These are phyloP conservation scores for Coniochaeta sp. DNA, from an alignment of 2,329 filamentous ascomycete species.

Conservation along the genomic window DNA sequence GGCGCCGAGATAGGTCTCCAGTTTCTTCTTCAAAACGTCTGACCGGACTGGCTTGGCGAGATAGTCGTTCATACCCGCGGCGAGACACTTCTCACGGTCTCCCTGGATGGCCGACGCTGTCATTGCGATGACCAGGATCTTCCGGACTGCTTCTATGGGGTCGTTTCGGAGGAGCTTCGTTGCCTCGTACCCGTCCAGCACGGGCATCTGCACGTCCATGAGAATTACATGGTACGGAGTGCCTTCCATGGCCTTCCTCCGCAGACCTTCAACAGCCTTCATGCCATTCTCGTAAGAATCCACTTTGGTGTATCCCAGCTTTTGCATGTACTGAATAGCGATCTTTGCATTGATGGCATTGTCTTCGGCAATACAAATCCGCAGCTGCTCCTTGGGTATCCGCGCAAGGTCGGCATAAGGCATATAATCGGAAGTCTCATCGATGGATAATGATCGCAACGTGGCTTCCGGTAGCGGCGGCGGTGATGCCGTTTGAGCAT, in stretches of 20 bases:
- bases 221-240: slow-evolving; percentile 82
- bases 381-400: slow-evolving; percentile 69
- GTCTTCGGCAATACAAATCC: slow-evolving; percentile 91
- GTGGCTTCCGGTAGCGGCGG: slow-evolving; percentile 5
- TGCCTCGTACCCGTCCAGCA: slow-evolving; percentile 87
- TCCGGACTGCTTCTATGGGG: slow-evolving; percentile 65
- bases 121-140: slow-evolving; percentile 93
- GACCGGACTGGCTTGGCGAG: slow-evolving; percentile 91
- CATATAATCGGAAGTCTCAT: slow-evolving; percentile 30
- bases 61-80: slow-evolving; percentile 96
- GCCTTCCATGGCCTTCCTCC: slow-evolving; percentile 61
- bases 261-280: slow-evolving; percentile 81
- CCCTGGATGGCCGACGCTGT: slow-evolving; percentile 92
- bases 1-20: slow-evolving; percentile 50
- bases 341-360: slow-evolving; percentile 94
- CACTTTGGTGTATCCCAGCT: slow-evolving; percentile 72
- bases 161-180: slow-evolving; percentile 78
- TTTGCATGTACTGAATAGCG: slow-evolving; percentile 81
- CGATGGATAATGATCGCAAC: slow-evolving; percentile 15
- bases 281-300: slow-evolving; percentile 86
- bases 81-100: slow-evolving; percentile 90
- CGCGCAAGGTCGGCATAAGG: slow-evolving; percentile 60
- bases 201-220: slow-evolving; percentile 96
- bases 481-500: slow-evolving; percentile 31
- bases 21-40: slow-evolving; percentile 76